phyloP scores from a whole-genome alignment of 2,329 filamentous ascomycete genomes.

The Graphilbum ipis-grandicollis region DNA sequence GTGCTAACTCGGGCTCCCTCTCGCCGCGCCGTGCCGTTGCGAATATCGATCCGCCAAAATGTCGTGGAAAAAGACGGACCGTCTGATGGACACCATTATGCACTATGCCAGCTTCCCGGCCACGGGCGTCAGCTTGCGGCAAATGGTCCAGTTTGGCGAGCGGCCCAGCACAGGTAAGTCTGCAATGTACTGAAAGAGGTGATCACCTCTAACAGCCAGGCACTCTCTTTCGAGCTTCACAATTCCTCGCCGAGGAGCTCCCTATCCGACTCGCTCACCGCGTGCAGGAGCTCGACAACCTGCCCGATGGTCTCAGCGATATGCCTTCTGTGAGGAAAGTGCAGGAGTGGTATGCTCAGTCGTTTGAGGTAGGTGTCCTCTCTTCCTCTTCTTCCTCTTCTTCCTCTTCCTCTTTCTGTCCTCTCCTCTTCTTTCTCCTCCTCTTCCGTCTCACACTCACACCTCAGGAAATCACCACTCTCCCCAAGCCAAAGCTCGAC shows the following conservation, averaged over 20 bases:
- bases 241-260: constrained; percentile 95
- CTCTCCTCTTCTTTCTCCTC: no score
- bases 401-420: no score
- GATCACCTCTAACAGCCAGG: constrained; percentile 29
- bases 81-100: constrained; percentile 90
- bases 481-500: constrained; percentile 61
- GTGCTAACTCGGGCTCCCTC: not conserved
- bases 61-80: constrained; percentile 85
- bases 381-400: not conserved
- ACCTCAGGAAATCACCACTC: constrained; percentile 69
- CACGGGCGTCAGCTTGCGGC: constrained; percentile 85
- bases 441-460: no score
- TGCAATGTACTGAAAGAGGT: not conserved
- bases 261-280: constrained; percentile 93
- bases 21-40: not conserved
- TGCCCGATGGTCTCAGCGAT: constrained; percentile 90
- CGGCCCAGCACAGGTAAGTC: constrained; percentile 68
- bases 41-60: constrained; percentile 30
- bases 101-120: constrained; percentile 96
- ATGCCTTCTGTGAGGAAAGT: constrained; percentile 95
- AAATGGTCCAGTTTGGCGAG: constrained; percentile 99
- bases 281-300: constrained; percentile 78
- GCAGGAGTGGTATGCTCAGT: constrained; percentile 97
- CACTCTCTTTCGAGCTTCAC: constrained; percentile 90
- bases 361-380: constrained; percentile 53